Evolutionary conservation across 306 rosid species (phyloP), one percentile per base, ranked within the genome.

Genomic region (Castanea sativa): DNA sequence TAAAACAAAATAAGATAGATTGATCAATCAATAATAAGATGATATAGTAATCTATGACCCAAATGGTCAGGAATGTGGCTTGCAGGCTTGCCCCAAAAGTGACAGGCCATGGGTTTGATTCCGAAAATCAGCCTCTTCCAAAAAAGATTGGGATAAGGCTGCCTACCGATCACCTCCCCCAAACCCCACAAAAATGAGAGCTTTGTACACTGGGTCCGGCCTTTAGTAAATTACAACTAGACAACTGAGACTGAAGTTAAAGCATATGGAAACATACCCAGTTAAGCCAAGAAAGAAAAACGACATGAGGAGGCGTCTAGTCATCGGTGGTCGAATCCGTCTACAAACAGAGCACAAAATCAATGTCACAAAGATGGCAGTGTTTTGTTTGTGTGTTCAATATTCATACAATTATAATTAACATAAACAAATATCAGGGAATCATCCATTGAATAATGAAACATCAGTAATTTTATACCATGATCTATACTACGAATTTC

Each of bases 251-350:
- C 43, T 19, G 38, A 63, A 25, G 19, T 21, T 45, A 63, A 19
- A 38, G 23, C 10, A 61, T 1, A 41, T 41, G 45, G 11, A 41
- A 21, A 53, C 89, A 82, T 87, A 94, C 98, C 98, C 98, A n/a
- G 97, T 88, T 81, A 94, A 85, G 74, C 98, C 98, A 85, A 94
- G 97, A 78, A 91, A 76, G 84, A 92, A 91, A 83, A 94, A 90
- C 19, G 98, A 89, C 49, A 86, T 2, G 79, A 92, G 77, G 56
- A 91, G 71, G 56, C 67, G 63, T 83, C 85, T 87, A 45, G 91
- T 94, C 87, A 91, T 83, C 59, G 97, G 94, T 23, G 80, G 92
- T 52, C 98, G 93, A 75, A 76, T 81, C 73, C 84, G 89, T 76
- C 98, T 94, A 78, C 87, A 87, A 14, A 73, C 73, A 87, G 51